Evolutionary conservation across 1,284 basidiomycete species (phyloP).

Genomic region (Malassezia globosa): DNA sequence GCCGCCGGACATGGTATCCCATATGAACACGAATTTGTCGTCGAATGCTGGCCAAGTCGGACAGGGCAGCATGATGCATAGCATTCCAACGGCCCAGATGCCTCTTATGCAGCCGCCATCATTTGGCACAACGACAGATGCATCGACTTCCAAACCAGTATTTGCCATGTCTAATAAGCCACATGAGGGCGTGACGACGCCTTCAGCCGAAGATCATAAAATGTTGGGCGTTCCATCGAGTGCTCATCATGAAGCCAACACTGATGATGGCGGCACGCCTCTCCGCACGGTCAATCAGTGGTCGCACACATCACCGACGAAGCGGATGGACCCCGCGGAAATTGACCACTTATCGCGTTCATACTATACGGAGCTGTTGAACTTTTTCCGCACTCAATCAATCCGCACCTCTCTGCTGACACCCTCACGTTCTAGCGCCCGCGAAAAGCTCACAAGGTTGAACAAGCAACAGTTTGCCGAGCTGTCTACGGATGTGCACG

Average conservation of each 20-base stretch:
- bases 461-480: slow-evolving; percentile 47
- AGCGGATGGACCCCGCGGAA: slow-evolving; percentile 30
- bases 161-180: too few relatives aligned
- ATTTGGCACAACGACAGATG: not conserved
- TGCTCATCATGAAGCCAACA: not conserved
- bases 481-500: slow-evolving; percentile 46
- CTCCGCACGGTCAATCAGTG: not conserved
- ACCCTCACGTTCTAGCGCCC: slow-evolving; percentile 37
- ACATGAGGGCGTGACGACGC: too few relatives aligned
- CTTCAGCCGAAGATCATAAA: too few relatives aligned
- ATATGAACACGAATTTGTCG: too few relatives aligned
- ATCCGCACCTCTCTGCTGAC: slow-evolving; percentile 32
- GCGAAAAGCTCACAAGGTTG: slow-evolving; percentile 44
- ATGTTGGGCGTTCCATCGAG: too few relatives aligned
- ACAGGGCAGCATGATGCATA: too few relatives aligned
- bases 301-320: not conserved
- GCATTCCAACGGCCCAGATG: too few relatives aligned
- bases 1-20: too few relatives aligned
- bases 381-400: slow-evolving; percentile 38
- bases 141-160: too few relatives aligned
- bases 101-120: not conserved
- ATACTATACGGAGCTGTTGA: slow-evolving; percentile 42
- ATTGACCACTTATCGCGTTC: slow-evolving; percentile 30
- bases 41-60: too few relatives aligned
- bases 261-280: not conserved